Evolutionary conservation across 1,139 yeast genomes (phyloP).

Genomic region (Scheffersomyces illinoinensis): DNA sequence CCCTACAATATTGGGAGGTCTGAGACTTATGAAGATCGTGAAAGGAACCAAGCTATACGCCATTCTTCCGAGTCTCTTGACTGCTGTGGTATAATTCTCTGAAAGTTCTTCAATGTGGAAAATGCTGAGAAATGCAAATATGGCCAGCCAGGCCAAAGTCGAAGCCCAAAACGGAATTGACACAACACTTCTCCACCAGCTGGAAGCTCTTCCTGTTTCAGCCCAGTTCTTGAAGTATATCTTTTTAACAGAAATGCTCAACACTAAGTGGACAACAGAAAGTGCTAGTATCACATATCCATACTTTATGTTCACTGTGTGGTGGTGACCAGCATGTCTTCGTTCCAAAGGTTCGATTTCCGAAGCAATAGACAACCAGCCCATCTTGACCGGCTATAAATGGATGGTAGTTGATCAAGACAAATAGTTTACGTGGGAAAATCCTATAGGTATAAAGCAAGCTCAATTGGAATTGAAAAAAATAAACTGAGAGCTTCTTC

Average conservation of each 20-base stretch:
- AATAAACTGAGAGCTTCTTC: background rate
- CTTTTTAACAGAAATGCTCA: conserved; percentile 6
- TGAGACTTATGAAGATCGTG: conserved; percentile 56
- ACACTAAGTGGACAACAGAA: conserved; percentile 28
- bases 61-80: conserved; percentile 57
- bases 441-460: background rate
- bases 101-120: conserved; percentile 20
- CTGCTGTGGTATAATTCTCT: conserved; percentile 21
- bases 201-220: conserved; percentile 23
- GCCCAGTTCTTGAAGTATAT: conserved; percentile 19
- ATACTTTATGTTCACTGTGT: conserved; percentile 43
- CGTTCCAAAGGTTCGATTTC: background rate
- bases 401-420: background rate
- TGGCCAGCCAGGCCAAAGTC: conserved; percentile 32
- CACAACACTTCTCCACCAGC: conserved; percentile 8
- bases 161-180: conserved; percentile 27
- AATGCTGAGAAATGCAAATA: conserved; percentile 22
- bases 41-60: conserved; percentile 68
- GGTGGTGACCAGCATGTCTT: conserved; percentile 31
- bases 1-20: conserved; percentile 41
- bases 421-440: background rate
- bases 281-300: conserved; percentile 47
- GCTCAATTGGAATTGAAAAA: background rate
- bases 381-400: background rate
- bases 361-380: background rate